These are phyloP conservation scores for Thraustotheca clavata DNA, from an alignment of 352 stramenopile species.

Conservation along the genomic window DNA sequence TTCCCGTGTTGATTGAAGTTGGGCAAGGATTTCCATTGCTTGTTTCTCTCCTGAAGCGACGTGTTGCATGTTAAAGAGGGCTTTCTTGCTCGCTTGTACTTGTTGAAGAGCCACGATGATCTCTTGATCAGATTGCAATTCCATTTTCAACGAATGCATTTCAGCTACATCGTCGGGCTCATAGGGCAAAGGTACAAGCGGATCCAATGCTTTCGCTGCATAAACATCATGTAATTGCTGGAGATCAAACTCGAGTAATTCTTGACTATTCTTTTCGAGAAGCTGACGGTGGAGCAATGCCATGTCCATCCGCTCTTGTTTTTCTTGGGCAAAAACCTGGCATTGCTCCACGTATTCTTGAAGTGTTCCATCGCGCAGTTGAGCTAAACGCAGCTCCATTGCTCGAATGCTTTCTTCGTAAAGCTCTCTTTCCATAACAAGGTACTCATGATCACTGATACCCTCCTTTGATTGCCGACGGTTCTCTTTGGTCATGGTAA, in stretches of 20 bases:
- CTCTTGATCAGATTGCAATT: neutral
- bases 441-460: neutral
- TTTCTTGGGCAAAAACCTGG: constrained; percentile 44
- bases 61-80: neutral
- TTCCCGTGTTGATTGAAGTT: neutral
- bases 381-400: constrained; percentile 35
- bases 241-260: constrained; percentile 65
- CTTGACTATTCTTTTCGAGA: constrained; percentile 41
- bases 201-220: neutral
- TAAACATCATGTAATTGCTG: constrained; percentile 59
- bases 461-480: no score
- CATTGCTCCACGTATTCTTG: constrained; percentile 57
- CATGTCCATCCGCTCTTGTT: constrained; percentile 36
- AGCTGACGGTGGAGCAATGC: constrained; percentile 45
- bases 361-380: constrained; percentile 38
- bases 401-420: constrained; percentile 79
- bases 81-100: neutral
- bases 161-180: neutral
- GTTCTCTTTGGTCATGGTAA: no score
- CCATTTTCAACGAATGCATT: neutral
- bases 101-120: neutral
- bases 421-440: constrained; percentile 50
- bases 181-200: neutral
- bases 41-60: neutral
- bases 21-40: neutral